These are phyloP conservation scores for Trichoderma parareesei DNA, from an alignment of 495 filamentous ascomycete species.

Conservation along the genomic window DNA sequence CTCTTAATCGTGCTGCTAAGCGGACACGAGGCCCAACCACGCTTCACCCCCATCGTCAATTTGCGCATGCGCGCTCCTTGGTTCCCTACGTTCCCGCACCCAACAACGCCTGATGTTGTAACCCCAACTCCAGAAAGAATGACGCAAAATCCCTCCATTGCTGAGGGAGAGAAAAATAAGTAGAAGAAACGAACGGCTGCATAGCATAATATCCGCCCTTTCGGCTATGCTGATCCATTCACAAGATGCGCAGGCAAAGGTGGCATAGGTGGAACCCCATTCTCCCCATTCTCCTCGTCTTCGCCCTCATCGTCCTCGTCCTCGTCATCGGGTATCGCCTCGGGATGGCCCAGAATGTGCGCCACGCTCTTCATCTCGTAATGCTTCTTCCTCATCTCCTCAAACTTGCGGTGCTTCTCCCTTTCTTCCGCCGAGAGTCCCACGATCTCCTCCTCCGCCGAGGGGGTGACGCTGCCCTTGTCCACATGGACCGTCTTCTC, in stretches of 20 bases:
- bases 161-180: neutral
- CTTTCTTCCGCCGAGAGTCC: constrained; percentile 66
- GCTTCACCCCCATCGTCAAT: no score
- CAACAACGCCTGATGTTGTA: no score
- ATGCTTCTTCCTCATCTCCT: constrained; percentile 84
- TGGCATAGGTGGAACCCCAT: constrained; percentile 26
- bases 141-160: no score
- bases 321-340: constrained; percentile 41
- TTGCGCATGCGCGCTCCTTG: no score
- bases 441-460: constrained; percentile 47
- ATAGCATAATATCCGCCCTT: neutral
- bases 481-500: constrained; percentile 57
- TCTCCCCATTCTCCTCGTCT: constrained; percentile 21
- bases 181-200: neutral
- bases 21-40: no score
- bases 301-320: constrained; percentile 35
- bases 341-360: constrained; percentile 67
- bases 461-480: constrained; percentile 43
- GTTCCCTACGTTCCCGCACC: no score
- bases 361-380: constrained; percentile 99
- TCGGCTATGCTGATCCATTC: constrained; percentile 21
- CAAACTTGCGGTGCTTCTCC: constrained; percentile 86
- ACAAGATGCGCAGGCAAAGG: constrained; percentile 21
- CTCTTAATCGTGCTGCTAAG: no score
- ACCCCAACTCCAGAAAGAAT: no score